A percentile compares a stretch with the other conserved stretches of the same genome.
These are phyloP conservation scores for Senecio squalidus DNA, from an alignment of 140 eudicot genomes.

Conservation along the genomic window DNA sequence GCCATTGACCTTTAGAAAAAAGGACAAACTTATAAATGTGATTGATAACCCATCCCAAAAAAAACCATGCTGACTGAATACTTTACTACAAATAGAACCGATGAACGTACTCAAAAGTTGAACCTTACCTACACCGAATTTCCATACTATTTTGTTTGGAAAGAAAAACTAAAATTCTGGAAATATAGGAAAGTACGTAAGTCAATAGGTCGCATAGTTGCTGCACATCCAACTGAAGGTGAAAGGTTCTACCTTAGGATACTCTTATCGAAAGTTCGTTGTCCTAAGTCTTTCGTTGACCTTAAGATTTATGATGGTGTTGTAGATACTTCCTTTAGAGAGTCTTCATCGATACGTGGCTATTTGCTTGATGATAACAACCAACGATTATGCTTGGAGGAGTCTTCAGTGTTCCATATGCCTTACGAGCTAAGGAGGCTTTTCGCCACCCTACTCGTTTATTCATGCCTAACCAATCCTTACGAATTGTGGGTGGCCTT, in stretches of 20 bases:
- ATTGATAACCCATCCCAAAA: background rate
- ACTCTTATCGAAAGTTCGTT: background rate
- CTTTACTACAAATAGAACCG: background rate
- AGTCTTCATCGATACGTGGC: background rate
- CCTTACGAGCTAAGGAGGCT: too few species aligned
- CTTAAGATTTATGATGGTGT: background rate
- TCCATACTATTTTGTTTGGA: slow-evolving; percentile 23
- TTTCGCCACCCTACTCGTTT: too few species aligned
- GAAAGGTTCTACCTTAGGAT: too few species aligned
- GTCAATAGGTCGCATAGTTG: background rate
- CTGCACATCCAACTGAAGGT: slow-evolving; percentile 13
- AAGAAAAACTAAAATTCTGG: background rate
- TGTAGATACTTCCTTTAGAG: background rate
- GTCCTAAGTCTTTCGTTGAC: slow-evolving; percentile 3
- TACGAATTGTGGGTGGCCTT: background rate
- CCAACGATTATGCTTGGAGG: background rate
- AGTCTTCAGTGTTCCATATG: too few species aligned
- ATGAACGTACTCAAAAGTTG: too few species aligned
- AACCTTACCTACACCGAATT: too few species aligned
- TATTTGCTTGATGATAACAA: slow-evolving; percentile 13
- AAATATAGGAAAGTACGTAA: background rate
- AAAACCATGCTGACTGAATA: slow-evolving; percentile 17
- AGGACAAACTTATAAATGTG: slow-evolving; percentile 7
- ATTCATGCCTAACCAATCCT: too few species aligned
- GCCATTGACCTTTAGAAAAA: too few species aligned